A percentile compares a stretch with the other conserved stretches of the same genome.
Conservation (phyloP, 495 filamentous ascomycete species). For the Penicillium lagena region DNA sequence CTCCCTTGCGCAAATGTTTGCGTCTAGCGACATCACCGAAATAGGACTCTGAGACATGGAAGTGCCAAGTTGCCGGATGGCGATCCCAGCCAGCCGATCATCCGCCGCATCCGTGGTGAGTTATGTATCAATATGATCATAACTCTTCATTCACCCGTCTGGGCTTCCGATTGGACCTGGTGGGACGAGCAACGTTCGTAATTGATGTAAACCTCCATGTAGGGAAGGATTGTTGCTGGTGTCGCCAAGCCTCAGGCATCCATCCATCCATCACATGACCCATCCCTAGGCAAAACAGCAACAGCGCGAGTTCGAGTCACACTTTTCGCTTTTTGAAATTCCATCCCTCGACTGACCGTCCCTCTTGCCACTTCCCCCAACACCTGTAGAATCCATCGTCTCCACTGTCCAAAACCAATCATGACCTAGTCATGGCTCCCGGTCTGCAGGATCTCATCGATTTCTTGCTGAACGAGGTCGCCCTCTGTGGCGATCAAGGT, state of each 20-base stretch:
- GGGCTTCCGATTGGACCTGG: neutral
- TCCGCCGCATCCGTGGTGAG: neutral
- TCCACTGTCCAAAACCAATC: neutral
- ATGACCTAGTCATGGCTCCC: constrained; percentile 48
- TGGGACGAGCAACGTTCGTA: too few species aligned
- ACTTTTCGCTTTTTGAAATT: constrained; percentile 18
- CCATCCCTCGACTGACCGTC: constrained; percentile 2
- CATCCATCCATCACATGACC: neutral
- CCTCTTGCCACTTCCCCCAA: constrained; percentile 1
- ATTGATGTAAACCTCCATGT: too few species aligned
- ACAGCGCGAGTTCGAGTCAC: constrained; percentile 32
- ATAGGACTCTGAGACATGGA: neutral
- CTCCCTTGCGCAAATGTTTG: too few species aligned
- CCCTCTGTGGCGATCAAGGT: constrained; percentile 64
- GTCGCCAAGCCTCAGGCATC: neutral
- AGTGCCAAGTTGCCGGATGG: constrained; percentile 3
- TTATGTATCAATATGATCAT: constrained; percentile 2
- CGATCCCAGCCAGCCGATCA: constrained; percentile 13
- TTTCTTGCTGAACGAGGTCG: constrained; percentile 66
- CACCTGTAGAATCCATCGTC: neutral
- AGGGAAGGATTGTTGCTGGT: too few species aligned
- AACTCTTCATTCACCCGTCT: neutral
- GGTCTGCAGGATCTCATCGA: constrained; percentile 66
- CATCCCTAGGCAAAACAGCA: neutral
- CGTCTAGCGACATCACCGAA: too few species aligned